Evolutionary conservation across 2,329 filamentous ascomycete genomes (phyloP).

Genomic region (Nigrospora sphaerica): DNA sequence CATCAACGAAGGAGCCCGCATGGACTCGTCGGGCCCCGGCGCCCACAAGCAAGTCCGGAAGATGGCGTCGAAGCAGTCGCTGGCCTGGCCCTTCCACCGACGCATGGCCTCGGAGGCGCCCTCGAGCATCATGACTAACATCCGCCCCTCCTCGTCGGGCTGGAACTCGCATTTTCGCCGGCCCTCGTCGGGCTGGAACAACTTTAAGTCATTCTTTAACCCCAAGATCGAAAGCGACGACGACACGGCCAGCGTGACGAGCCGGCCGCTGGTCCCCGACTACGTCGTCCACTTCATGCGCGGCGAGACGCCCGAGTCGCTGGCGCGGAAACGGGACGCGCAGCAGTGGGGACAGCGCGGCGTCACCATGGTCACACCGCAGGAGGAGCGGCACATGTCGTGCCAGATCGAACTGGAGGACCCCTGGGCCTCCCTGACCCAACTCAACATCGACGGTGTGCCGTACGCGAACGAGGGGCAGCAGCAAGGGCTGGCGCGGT

Average conservation of each 20-base stretch:
- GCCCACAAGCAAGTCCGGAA: not conserved
- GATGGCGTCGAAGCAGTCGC: constrained; percentile 15
- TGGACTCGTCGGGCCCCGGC: not conserved
- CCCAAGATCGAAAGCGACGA: constrained; percentile 7
- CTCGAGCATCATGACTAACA: constrained; percentile 3
- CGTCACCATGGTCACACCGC: constrained; percentile 21
- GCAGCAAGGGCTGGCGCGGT: constrained; percentile 18
- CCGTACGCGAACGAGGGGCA: constrained; percentile 17
- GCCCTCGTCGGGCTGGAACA: constrained; percentile 1
- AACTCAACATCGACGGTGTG: constrained; percentile 10
- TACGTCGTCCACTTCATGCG: constrained; percentile 49
- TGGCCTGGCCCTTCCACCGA: constrained; percentile 14
- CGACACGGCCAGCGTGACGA: constrained; percentile 26
- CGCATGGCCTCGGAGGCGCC: constrained; percentile 13
- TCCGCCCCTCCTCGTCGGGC: not conserved
- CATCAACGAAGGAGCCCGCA: not conserved
- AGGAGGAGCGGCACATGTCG: constrained; percentile 22
- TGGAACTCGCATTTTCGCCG: not conserved
- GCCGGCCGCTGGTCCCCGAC: constrained; percentile 40
- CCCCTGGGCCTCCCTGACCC: constrained; percentile 17
- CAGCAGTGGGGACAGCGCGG: constrained; percentile 22
- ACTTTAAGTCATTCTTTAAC: constrained; percentile 18
- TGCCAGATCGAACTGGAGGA: constrained; percentile 28
- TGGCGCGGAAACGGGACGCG: constrained; percentile 37
- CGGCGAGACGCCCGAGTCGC: constrained; percentile 46